Conservation (phyloP, 805 yeast genomes). For the Helenozyma rhizophorensis region DNA sequence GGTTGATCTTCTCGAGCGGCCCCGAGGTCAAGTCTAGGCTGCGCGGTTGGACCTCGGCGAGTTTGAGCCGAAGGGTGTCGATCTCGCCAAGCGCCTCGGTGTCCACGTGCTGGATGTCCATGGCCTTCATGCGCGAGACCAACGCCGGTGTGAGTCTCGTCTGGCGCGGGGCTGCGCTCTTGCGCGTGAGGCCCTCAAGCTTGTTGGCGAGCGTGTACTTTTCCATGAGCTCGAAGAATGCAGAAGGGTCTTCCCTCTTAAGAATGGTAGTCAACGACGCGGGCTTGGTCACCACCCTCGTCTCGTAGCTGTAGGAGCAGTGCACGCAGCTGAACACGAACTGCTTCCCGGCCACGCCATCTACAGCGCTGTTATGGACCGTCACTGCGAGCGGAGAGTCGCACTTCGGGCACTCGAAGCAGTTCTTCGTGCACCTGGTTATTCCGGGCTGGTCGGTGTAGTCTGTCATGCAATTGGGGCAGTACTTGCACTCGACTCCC, state of each 20-base stretch:
- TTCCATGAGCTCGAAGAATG: constrained; percentile 9
- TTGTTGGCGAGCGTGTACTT: constrained; percentile 4
- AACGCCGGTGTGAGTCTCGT: constrained; percentile 2
- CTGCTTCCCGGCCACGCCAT: constrained; percentile 8
- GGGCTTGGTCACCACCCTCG: constrained; percentile 12
- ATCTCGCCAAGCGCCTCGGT: constrained; percentile 3
- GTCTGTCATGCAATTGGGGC: constrained; percentile 35
- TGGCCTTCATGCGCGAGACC: constrained; percentile 5
- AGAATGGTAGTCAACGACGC: constrained; percentile 14
- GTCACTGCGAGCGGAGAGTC: constrained; percentile 22
- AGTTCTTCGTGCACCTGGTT: constrained; percentile 31
- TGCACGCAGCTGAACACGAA: constrained; percentile 11
- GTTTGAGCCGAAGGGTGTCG: constrained; percentile 4
- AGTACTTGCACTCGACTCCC: constrained; percentile 27
- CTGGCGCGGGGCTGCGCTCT: neutral
- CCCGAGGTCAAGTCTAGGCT: constrained; percentile 9
- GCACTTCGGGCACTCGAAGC: constrained; percentile 38
- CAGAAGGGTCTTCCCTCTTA: constrained; percentile 6
- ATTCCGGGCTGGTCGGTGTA: constrained; percentile 21
- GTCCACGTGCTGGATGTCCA: constrained; percentile 3
- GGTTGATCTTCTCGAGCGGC: neutral
- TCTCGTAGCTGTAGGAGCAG: constrained; percentile 12
- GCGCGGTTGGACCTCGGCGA: constrained; percentile 3
- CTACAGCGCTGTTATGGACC: constrained; percentile 11
- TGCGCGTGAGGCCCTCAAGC: constrained; percentile 1